phyloP scores from a whole-genome alignment of 495 filamentous ascomycete genomes.

The Pyrenula massariospora region DNA sequence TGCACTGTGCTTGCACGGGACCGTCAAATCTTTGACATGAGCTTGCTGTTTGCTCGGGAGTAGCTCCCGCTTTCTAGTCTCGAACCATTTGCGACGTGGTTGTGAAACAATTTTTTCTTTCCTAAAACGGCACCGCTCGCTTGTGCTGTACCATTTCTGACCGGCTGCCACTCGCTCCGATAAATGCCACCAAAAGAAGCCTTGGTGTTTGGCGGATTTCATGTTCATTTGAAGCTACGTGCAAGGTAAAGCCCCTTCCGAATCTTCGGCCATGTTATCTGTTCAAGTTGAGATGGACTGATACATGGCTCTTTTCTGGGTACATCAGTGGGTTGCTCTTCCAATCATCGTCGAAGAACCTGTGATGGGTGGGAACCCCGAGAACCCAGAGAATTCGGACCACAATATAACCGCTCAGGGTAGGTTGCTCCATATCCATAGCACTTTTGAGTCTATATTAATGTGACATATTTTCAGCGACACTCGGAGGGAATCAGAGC shows the following conservation, averaged over 20 bases:
- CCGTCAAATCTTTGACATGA: not conserved
- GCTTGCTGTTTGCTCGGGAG: not conserved
- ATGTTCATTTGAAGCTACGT: not conserved
- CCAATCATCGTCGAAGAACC: slow-evolving; percentile 26
- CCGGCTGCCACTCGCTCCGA: not conserved
- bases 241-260: not conserved
- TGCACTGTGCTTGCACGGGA: not conserved
- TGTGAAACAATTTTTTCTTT: not conserved
- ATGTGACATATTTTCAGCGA: not conserved
- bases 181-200: not conserved
- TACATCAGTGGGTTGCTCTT: slow-evolving; percentile 30
- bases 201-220: not conserved
- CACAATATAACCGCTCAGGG: slow-evolving; percentile 2
- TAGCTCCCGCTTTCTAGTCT: not conserved
- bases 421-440: slow-evolving; percentile 1
- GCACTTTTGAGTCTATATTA: not conserved
- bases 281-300: not conserved
- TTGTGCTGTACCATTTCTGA: not conserved
- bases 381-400: slow-evolving; percentile 8
- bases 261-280: not conserved
- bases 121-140: not conserved
- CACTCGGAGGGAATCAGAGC: slow-evolving; percentile 8
- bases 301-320: slow-evolving; percentile 29
- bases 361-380: slow-evolving; percentile 20
- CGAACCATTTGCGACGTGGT: not conserved